phyloP scores from a whole-genome alignment of 768 basidiomycete species.

The Scleroderma citrinum region DNA sequence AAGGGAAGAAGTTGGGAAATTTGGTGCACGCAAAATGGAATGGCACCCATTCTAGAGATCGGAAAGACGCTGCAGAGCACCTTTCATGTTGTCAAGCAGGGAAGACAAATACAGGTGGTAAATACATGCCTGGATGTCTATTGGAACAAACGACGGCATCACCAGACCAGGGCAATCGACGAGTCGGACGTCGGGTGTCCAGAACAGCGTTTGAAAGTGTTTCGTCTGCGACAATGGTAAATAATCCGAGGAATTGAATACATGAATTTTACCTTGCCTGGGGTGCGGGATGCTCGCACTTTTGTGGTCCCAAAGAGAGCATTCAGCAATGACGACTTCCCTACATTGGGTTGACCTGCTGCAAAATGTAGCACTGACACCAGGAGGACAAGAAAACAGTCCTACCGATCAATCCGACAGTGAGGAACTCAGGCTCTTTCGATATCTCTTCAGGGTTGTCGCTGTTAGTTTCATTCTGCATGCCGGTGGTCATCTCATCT shows the following conservation, averaged over 20 bases:
- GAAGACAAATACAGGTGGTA: not conserved
- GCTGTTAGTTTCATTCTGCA: conserved; percentile 21
- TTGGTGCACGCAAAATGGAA: conserved; percentile 77
- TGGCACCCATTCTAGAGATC: conserved; percentile 78
- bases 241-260: not conserved
- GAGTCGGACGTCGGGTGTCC: conserved; percentile 79
- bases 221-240: conserved; percentile 55
- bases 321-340: conserved; percentile 89
- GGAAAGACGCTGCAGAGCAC: conserved; percentile 67
- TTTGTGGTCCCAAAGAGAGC: conserved; percentile 76
- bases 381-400: not conserved
- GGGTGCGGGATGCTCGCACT: conserved; percentile 80
- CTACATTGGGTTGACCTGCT: conserved; percentile 89
- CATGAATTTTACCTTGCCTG: conserved; percentile 60
- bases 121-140: conserved; percentile 69
- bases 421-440: conserved; percentile 59
- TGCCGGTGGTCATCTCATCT: conserved; percentile 12
- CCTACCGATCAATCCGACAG: conserved; percentile 76
- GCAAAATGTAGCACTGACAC: not conserved
- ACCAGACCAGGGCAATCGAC: conserved; percentile 96
- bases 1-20: conserved; percentile 67
- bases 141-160: conserved; percentile 75
- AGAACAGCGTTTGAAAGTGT: conserved; percentile 92
- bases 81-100: conserved; percentile 25
- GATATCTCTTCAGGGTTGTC: conserved; percentile 6